Base-by-base conservation (phyloP, 2,329 filamentous ascomycete species). In the Colletotrichum simmondsii region DNA sequence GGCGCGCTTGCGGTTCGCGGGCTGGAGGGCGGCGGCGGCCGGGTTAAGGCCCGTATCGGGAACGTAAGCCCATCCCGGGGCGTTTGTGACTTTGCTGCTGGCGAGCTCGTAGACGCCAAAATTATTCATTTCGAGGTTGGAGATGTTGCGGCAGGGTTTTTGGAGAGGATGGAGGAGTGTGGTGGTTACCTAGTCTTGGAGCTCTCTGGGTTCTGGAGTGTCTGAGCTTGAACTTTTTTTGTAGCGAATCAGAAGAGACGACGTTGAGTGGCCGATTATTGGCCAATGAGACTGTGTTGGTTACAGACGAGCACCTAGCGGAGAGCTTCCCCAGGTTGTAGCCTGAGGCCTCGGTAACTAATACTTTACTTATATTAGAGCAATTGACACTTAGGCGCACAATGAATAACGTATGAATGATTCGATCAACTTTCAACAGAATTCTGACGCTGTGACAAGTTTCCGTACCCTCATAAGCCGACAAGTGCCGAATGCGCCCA, bases 21-120 rank as follows among this genome's bases (percentile, higher is more conserved):
- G 87, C 73, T 82, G 83, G 75, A 86, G 83, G 72, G 87, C 87
- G 63, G 85, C 81, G 76, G 88, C 87, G 11, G 90, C 87, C 14
- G 89, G 87, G 68, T 90, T 87, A 68, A 89, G 87, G 54, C 81
- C 88, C 80, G 89, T 92, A 79, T 98, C 94, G 35, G 95, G 92
- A 1, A 98, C 94, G 81, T 98, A 98, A 14, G 95, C 95, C 93
- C 95, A 98, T 78, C 96, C 96, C 1, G 96, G 95, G 1, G 94
- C 93, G 57, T 89, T 86, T 57, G 90, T 90, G 19, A 91, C 91
- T 74, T 91, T 91, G 32, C 91, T 86, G 79, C 90, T 91, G 46
- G 94, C 93, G 70, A 98, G 86, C 77, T 97, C 93, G 83, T 97
- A 92, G 78, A 98, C 94, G 78, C 94, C 93, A 76, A 93, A 92